Percentiles rank a stretch among this genome's conserved stretches.
These are phyloP conservation scores for Yamadazyma conglobata DNA, from an alignment of 1,139 yeast genomes.

Conservation along the genomic window DNA sequence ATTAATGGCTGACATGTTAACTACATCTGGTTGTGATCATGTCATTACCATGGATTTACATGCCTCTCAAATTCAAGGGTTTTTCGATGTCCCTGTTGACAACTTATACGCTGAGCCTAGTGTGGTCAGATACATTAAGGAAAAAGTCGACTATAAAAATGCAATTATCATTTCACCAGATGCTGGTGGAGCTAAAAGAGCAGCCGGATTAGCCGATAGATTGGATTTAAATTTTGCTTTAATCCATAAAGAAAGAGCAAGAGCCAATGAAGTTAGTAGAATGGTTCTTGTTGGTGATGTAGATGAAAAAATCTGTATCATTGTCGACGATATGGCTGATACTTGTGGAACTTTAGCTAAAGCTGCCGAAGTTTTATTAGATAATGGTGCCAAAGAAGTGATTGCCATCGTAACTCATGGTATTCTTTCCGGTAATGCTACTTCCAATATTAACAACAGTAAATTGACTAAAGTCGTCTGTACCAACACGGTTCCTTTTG, in stretches of 20 bases:
- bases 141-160: constrained; percentile 44
- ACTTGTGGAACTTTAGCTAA: constrained; percentile 80
- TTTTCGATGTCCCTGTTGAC: constrained; percentile 78
- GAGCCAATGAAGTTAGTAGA: constrained; percentile 72
- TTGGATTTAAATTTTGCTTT: constrained; percentile 74
- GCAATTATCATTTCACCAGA: constrained; percentile 74
- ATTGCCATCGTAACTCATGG: constrained; percentile 81
- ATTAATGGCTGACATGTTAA: constrained; percentile 68
- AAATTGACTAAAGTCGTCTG: constrained; percentile 62
- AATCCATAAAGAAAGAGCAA: constrained; percentile 78
- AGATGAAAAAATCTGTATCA: constrained; percentile 60
- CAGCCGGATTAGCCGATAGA: constrained; percentile 75
- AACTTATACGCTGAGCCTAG: constrained; percentile 79
- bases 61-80: constrained; percentile 83
- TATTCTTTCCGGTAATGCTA: constrained; percentile 69
- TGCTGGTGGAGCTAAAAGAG: constrained; percentile 86
- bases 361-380: constrained; percentile 64
- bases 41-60: constrained; percentile 82
- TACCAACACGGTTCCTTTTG: constrained; percentile 73
- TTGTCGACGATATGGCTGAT: constrained; percentile 83
- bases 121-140: constrained; percentile 64
- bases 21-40: constrained; percentile 79
- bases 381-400: constrained; percentile 67
- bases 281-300: constrained; percentile 84
- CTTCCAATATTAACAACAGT: constrained; percentile 55